Evolutionary conservation across 2,329 filamentous ascomycete genomes (phyloP).

Genomic region (Fusarium sp.): DNA sequence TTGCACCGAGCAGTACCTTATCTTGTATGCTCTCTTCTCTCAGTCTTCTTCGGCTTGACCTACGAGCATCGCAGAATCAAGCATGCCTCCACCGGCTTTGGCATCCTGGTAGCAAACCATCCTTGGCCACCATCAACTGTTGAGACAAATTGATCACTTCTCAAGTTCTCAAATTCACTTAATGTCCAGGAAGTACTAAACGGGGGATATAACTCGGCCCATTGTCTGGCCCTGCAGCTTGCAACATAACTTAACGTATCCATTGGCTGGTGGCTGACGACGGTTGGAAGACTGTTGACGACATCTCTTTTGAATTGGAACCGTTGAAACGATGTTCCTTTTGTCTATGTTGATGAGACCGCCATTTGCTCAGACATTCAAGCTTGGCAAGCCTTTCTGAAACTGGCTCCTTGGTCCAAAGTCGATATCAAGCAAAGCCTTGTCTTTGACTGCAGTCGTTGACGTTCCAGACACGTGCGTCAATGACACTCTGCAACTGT

Average conservation of each 20-base stretch:
- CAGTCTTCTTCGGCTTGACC: not conserved
- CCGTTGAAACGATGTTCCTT: not conserved
- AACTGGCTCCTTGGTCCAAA: not conserved
- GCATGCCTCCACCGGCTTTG: not conserved
- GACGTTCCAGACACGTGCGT: not conserved
- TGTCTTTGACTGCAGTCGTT: conserved; percentile 9
- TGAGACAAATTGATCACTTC: conserved; percentile 11
- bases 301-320: not conserved
- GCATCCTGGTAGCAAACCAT: not conserved
- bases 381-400: not conserved
- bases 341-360: conserved; percentile 14
- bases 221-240: conserved; percentile 4
- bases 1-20: not conserved
- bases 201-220: conserved; percentile 19
- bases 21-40: conserved; percentile 18
- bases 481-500: conserved; percentile 1
- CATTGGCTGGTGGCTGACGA: conserved; percentile 9
- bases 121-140: not conserved
- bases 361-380: not conserved
- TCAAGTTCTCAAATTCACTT: not conserved
- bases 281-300: not conserved
- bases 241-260: not conserved
- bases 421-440: conserved; percentile 3
- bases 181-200: not conserved
- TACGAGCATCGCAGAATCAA: conserved; percentile 18